These are phyloP conservation scores for Cymodocea nodosa DNA, from an alignment of 116 monocot species.

Conservation along the genomic window DNA sequence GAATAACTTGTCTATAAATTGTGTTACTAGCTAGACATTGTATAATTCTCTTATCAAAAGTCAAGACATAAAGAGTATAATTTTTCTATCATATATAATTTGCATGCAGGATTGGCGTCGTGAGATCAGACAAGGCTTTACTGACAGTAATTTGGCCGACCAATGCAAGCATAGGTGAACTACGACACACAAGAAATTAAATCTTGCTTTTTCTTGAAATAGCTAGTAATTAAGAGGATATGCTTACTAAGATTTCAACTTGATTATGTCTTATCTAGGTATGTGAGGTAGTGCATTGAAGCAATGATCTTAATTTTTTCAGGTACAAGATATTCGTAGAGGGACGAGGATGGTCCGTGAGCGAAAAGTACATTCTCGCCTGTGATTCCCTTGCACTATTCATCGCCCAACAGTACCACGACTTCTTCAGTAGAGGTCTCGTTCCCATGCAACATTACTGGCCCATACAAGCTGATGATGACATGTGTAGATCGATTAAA, in stretches of 20 bases:
- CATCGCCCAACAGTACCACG: constrained; percentile 9
- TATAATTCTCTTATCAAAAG: no score
- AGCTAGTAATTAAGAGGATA: no score
- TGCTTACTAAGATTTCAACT: no score
- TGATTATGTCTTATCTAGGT: no score
- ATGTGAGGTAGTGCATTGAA: no score
- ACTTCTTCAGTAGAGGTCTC: constrained; percentile 25
- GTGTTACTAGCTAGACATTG: no score
- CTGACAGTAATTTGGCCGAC: constrained; percentile 9
- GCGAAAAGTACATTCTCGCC: constrained; percentile 25
- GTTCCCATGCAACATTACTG: constrained; percentile 19
- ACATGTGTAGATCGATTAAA: constrained; percentile 28
- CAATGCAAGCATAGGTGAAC: constrained; percentile 24
- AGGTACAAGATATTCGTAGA: constrained; percentile 33
- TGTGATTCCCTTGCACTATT: constrained; percentile 16
- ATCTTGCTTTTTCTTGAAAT: no score
- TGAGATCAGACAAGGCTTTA: constrained; percentile 9
- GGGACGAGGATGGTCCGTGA: constrained; percentile 26
- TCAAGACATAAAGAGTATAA: no score
- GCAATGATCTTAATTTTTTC: background rate
- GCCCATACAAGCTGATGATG: constrained; percentile 6
- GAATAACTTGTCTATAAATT: no score
- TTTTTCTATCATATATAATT: no score
- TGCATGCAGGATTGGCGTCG: constrained; percentile 19
- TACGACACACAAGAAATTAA: background rate